These are phyloP conservation scores for Albizia julibrissin DNA, from an alignment of 306 rosid genomes.

Conservation along the genomic window DNA sequence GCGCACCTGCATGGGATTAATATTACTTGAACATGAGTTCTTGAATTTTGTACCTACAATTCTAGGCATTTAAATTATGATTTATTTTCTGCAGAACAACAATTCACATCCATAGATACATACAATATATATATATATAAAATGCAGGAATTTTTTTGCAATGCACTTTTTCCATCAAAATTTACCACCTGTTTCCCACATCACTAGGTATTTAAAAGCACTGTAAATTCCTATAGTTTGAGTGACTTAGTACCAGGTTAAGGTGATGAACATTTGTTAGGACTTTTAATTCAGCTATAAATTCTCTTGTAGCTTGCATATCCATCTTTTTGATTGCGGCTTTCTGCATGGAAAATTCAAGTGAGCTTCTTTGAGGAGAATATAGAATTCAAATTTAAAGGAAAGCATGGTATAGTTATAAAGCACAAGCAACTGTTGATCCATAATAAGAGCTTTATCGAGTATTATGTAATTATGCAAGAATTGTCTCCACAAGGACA, in stretches of 20 bases:
- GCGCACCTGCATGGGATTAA: neutral
- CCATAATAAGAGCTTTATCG: neutral
- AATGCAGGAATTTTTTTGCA: neutral
- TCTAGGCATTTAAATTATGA: neutral
- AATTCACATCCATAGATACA: neutral
- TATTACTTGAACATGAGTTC: neutral
- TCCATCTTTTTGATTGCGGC: neutral
- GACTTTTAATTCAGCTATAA: neutral
- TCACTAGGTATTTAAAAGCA: neutral
- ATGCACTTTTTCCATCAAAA: neutral
- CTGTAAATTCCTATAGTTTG: neutral
- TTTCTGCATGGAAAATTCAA: neutral
- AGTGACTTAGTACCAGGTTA: neutral
- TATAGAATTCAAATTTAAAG: neutral
- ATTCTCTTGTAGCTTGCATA: neutral
- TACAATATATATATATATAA: no score
- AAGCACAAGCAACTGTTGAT: neutral
- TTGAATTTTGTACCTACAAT: neutral
- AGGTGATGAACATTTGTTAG: neutral
- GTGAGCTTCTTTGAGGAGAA: neutral
- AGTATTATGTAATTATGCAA: neutral
- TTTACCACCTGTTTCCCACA: neutral
- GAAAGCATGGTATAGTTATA: neutral
- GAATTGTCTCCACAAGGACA: neutral
- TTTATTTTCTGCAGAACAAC: neutral